phyloP scores from a whole-genome alignment of 192 early-diverging fungal species.

The Backusella tarrabulga region DNA sequence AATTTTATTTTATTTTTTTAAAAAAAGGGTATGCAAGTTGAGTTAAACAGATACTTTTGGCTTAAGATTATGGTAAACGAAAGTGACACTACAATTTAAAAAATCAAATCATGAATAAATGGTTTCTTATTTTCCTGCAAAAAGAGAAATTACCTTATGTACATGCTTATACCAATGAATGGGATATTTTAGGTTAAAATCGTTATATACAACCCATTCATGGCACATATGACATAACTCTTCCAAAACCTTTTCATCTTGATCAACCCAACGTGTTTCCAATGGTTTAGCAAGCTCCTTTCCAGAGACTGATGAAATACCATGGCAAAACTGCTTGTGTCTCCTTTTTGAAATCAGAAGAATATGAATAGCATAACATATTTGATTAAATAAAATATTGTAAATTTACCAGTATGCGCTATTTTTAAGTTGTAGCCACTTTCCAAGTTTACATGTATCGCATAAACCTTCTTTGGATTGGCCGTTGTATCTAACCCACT shows the following conservation, averaged over 20 bases:
- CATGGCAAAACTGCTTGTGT: constrained; percentile 85
- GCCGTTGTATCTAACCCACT: constrained; percentile 74
- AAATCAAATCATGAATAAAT: neutral
- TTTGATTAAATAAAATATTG: neutral
- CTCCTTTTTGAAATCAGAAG: constrained; percentile 44
- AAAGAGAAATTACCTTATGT: constrained; percentile 52
- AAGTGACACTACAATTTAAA: constrained; percentile 49
- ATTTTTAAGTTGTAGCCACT: constrained; percentile 90
- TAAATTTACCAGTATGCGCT: constrained; percentile 74
- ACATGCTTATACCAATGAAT: constrained; percentile 86
- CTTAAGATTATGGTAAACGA: constrained; percentile 72
- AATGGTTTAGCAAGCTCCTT: constrained; percentile 70
- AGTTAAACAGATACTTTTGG: neutral
- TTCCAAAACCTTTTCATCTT: constrained; percentile 59
- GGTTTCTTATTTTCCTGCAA: neutral
- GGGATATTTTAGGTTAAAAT: constrained; percentile 70
- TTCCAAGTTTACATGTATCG: constrained; percentile 75
- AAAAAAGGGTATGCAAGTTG: no score
- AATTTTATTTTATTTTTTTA: no score
- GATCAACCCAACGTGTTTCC: constrained; percentile 64
- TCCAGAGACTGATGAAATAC: constrained; percentile 84
- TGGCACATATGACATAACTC: constrained; percentile 81
- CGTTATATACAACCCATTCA: constrained; percentile 77
- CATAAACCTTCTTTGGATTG: constrained; percentile 81
- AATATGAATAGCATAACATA: neutral